These are phyloP conservation scores for Colletotrichum gigasporum DNA, from an alignment of 2,329 filamentous ascomycete genomes.

Conservation along the genomic window DNA sequence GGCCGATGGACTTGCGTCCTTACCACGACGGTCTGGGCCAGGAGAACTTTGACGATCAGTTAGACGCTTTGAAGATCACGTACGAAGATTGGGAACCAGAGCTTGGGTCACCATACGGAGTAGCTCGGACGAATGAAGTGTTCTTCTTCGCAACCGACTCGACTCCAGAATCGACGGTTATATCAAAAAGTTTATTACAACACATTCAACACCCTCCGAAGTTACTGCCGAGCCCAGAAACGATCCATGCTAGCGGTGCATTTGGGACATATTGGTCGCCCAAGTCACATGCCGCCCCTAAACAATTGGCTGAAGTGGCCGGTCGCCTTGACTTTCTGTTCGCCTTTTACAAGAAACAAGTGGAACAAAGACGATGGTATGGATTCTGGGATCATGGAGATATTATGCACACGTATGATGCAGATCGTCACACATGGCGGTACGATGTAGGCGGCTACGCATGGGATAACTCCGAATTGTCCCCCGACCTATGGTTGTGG, in stretches of 20 bases:
- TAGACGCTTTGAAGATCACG: slow-evolving; percentile 69
- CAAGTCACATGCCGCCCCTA: slow-evolving; percentile 28
- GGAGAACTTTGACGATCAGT: slow-evolving; percentile 64
- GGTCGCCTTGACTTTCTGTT: slow-evolving; percentile 64
- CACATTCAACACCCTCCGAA: slow-evolving; percentile 60
- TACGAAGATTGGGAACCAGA: slow-evolving; percentile 70
- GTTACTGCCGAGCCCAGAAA: slow-evolving; percentile 57
- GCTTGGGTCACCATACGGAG: slow-evolving; percentile 65
- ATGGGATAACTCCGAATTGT: slow-evolving; percentile 73
- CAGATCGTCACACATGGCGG: slow-evolving; percentile 66
- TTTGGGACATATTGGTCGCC: slow-evolving; percentile 65
- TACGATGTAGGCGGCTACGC: slow-evolving; percentile 72
- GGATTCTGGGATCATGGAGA: slow-evolving; percentile 71
- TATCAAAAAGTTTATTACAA: slow-evolving; percentile 34
- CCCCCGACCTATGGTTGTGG: slow-evolving; percentile 71
- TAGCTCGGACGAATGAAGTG: slow-evolving; percentile 66
- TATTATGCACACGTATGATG: slow-evolving; percentile 70
- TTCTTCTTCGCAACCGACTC: slow-evolving; percentile 61
- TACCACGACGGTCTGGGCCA: slow-evolving; percentile 67
- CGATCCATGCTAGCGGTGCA: slow-evolving; percentile 59
- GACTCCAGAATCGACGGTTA: slow-evolving; percentile 56
- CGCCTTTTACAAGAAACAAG: slow-evolving; percentile 63
- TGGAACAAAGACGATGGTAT: slow-evolving; percentile 68
- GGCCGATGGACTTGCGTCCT: slow-evolving; percentile 63
- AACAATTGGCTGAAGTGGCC: slow-evolving; percentile 54